A percentile compares a stretch with the other conserved stretches of the same genome.
These are phyloP conservation scores for Phlegmacium glaucopus DNA, from an alignment of 768 basidiomycete genomes.

Conservation along the genomic window DNA sequence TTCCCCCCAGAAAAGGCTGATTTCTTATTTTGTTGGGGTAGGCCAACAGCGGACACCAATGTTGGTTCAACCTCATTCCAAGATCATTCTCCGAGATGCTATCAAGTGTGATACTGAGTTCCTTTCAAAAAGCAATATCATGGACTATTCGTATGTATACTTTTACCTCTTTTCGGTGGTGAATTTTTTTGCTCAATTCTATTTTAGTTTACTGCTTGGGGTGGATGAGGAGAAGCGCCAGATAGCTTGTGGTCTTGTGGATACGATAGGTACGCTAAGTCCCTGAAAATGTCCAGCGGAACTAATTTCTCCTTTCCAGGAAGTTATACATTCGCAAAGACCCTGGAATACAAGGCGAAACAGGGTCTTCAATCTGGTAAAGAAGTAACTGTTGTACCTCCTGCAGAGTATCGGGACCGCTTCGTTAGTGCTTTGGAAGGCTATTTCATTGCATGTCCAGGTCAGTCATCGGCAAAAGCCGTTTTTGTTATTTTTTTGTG, in stretches of 20 bases:
- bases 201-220: constrained; percentile 61
- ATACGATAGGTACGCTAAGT: constrained; percentile 59
- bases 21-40: constrained; percentile 17
- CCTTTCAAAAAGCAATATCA: constrained; percentile 71
- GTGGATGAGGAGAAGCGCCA: constrained; percentile 64
- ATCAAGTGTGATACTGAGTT: constrained; percentile 71
- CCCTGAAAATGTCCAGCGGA: background rate
- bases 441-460: constrained; percentile 78
- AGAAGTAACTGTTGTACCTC: constrained; percentile 78
- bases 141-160: constrained; percentile 86
- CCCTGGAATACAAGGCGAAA: constrained; percentile 83
- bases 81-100: constrained; percentile 66
- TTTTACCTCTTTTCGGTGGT: background rate
- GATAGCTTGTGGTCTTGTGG: constrained; percentile 77
- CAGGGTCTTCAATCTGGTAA: constrained; percentile 64
- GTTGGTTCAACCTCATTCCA: constrained; percentile 70
- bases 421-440: constrained; percentile 69
- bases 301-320: constrained; percentile 35
- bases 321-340: constrained; percentile 84
- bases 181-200: background rate
- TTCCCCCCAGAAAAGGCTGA: background rate
- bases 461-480: constrained; percentile 30
- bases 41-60: constrained; percentile 65
- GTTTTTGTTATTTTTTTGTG: constrained; percentile 1
- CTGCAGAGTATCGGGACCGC: constrained; percentile 74